Evolutionary conservation across 1,139 yeast genomes (phyloP), one percentile per base, ranked within the genome.

Genomic region (Kodamaea sp.): DNA sequence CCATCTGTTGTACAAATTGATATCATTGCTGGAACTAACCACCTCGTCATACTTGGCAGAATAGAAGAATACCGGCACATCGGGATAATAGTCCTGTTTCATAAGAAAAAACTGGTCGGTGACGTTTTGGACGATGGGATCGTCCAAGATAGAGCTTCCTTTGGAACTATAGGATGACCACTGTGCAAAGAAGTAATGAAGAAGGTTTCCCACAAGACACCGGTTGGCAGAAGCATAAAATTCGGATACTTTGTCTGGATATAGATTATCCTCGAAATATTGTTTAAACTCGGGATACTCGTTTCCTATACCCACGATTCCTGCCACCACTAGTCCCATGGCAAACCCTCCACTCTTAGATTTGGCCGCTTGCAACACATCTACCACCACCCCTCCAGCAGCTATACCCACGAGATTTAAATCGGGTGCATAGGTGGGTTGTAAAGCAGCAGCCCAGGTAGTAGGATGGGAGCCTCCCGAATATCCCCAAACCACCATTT

Each of bases 61-160:
- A 45, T 55, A 63, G 6, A 63, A 48, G 32, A 64, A 63, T 3
- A 65, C 29, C 1, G 70, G 70, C 9, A 62, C 52, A 22, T 56
- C 39, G 2, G 70, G 70, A 22, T 48, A 35, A 10, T 8, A n/a
- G 4, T 22, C 9, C 15, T 13, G 8, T n/a, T n/a, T n/a, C 10
- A 12, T 23, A 7, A 29, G 16, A 11, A 22, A 16, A 23, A 7
- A 9, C n/a, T 22, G 12, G 15, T 15, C 22, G 6, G 14, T 16
- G 18, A 23, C 20, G 15, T 23, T 23, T 11, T 7, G 22, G 12
- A 18, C 16, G 7, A 14, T 16, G 8, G 22, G 13, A 15, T 13
- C 12, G 7, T 15, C 15, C 12, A 23, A 8, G 9, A 15, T 10
- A 5, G n/a, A 5, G 5, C n/a, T 6, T 7, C 26, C 26, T 8